Base-by-base conservation (phyloP, 2,329 filamentous ascomycete species). In the Trichoderma arundinaceum region DNA sequence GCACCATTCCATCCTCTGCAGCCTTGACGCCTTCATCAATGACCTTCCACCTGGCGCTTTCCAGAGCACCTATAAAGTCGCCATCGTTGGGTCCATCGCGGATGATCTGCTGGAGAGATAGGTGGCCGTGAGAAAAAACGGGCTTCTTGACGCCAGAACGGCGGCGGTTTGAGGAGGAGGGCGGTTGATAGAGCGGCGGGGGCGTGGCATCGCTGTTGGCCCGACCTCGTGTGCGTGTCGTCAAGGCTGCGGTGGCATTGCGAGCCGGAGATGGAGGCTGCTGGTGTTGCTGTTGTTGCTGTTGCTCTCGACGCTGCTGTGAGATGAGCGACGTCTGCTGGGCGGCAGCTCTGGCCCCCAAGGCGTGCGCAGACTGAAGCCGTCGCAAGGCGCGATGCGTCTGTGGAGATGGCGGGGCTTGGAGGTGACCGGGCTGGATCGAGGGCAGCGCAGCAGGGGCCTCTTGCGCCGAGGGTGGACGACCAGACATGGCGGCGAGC, bases 1-100 rank as follows among this genome's bases (percentile, higher is more conserved):
- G 82, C 77, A 92, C 90, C 90, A 93, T 94, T 82, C 91, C 91
- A 77, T 94, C 91, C 70, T 84, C 86, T 73, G 92, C 91, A 71
- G 88, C 88, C 74, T 90, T 91, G 74, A 94, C 87, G 68, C 91
- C 91, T 72, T 92, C 87, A 69, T 90, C 87, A 60, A 94, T 79
- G 58, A 94, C 89, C 72, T 90, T 90, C 77, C 89, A 86, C 57
- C 91, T 85, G 71, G 90, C 81, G 71, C 89, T 90, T 72, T 91
- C 88, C 58, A 94, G 79, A 8, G 88, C 88, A 17, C 86, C 85
- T 28, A 83, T 75, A 28, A 90, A 81, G 75, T 95, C 88, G 19
- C 88, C 90, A 69, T 88, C 85, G 1, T 88, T 86, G 1, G 93
- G 92, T 0, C 93, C 94, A 68, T 94, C 92, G 70, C 92, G 88